Percentiles rank a stretch among this genome's conserved stretches.
These are phyloP conservation scores for Arbutus unedo DNA, from an alignment of 148 eudicot species.

Conservation along the genomic window DNA sequence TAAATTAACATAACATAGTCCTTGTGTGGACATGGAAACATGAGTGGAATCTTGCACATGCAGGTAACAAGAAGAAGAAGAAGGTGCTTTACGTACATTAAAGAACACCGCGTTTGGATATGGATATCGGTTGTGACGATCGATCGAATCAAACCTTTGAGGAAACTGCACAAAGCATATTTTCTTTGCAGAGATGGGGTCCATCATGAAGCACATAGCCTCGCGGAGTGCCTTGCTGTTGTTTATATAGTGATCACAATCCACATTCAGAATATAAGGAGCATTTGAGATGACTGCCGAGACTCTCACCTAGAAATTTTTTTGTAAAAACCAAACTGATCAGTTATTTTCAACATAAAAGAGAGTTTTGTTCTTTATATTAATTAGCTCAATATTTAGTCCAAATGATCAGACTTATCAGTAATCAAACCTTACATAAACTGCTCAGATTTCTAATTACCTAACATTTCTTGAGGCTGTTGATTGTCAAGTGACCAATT, in stretches of 20 bases:
- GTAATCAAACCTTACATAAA: too few relatives aligned
- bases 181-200: conserved; percentile 70
- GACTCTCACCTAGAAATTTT: conserved; percentile 56
- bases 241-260: conserved; percentile 89
- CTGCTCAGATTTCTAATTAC: too few relatives aligned
- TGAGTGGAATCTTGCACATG: neutral
- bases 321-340: too few relatives aligned
- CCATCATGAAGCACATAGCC: conserved; percentile 81
- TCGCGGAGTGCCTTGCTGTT: conserved; percentile 75
- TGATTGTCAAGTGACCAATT: too few relatives aligned
- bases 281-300: conserved; percentile 90
- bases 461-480: too few relatives aligned
- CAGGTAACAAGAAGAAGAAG: neutral
- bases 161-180: conserved; percentile 77
- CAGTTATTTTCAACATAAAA: too few relatives aligned
- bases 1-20: too few relatives aligned
- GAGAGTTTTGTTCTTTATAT: too few relatives aligned
- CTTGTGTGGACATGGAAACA: too few relatives aligned
- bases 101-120: conserved; percentile 73
- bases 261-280: conserved; percentile 80
- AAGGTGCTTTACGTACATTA: conserved; percentile 44
- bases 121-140: conserved; percentile 71
- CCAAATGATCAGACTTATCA: too few relatives aligned
- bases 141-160: conserved; percentile 76
- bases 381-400: too few relatives aligned